Conservation (phyloP, 371 early-diverging fungal genomes). For the Rozella allomycis region DNA sequence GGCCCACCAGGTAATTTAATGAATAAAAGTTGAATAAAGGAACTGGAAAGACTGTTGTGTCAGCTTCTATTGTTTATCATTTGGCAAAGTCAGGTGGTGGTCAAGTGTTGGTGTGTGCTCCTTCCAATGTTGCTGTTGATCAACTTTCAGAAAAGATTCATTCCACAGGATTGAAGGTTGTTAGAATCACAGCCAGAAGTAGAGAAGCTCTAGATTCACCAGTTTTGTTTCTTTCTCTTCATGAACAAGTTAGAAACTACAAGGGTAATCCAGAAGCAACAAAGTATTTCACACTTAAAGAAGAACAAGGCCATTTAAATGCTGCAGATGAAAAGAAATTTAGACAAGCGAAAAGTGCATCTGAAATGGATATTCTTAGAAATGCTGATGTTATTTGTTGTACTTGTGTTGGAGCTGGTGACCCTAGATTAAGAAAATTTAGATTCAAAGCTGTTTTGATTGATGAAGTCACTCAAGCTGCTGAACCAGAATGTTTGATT, state of each 20-base stretch:
- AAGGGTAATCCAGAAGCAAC: constrained; percentile 77
- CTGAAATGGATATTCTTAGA: constrained; percentile 71
- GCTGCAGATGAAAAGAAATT: constrained; percentile 62
- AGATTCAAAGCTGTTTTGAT: constrained; percentile 84
- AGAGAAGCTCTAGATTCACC: constrained; percentile 83
- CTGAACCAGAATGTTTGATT: constrained; percentile 93
- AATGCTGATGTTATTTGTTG: constrained; percentile 92
- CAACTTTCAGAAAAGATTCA: constrained; percentile 92
- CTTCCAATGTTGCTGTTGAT: constrained; percentile 98
- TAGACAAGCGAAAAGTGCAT: constrained; percentile 45
- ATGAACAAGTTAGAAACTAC: constrained; percentile 81
- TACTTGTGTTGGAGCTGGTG: constrained; percentile 95
- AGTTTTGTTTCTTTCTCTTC: constrained; percentile 70
- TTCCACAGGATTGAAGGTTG: constrained; percentile 80
- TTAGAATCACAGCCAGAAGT: constrained; percentile 79
- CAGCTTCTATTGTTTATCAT: constrained; percentile 91
- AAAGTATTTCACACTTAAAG: constrained; percentile 65
- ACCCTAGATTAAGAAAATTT: constrained; percentile 63
- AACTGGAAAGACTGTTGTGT: constrained; percentile 95
- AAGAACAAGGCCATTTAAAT: constrained; percentile 70
- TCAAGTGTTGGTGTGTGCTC: constrained; percentile 90
- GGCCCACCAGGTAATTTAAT: constrained; percentile 20
- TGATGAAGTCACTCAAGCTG: constrained; percentile 94
- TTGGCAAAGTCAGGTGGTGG: constrained; percentile 55
- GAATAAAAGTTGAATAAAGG: constrained; percentile 18